Base-by-base conservation (phyloP, 2,329 filamentous ascomycete genomes). In the Alternaria angustiovoidea region DNA sequence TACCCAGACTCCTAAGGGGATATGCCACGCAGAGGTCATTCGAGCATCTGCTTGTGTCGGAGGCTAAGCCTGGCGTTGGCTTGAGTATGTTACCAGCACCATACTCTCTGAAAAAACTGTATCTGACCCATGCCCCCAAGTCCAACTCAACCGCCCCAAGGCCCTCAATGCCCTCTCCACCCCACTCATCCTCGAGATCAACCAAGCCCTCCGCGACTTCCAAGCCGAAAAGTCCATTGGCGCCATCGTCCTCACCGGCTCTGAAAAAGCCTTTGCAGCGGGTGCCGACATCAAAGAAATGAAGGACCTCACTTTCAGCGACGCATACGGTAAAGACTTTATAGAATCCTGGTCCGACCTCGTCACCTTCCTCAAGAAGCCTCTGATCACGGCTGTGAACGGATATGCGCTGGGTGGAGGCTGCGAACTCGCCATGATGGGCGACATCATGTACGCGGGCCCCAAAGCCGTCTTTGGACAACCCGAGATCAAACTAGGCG, bases 231-330 rank as follows among this genome's bases (percentile, higher is more conserved):
- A 64, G 8, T 64, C 67, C 36, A 75, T 78, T 43, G 72, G 72
- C 54, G 76, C 77, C 56, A 73, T 79, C 39, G 77, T 99, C 60
- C 84, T 99, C 59, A 97, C 95, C 1, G 95, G 95, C 56, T 96
- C 91, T 46, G 85, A 93, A 67, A 93, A 90, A 80, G 94, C 94
- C 42, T 99, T 79, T 56, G 77, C 73, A 77, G 86, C 95, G 44
- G 95, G 95, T 52, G 95, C 95, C 62, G 95, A 99, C 80, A 99
- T 99, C 84, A 98, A 98, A 81, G 95, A 99, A 81, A 99, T 99
- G 95, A 91, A 93, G 30, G 89, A 93, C 62, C 88, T 97, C 39
- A 94, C 90, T 56, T 99, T 99, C 81, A 87, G 91, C 64, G 84
- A 90, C 66, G 94, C 95, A 39, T 98, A 97, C 83, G 91, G 88